phyloP scores from a whole-genome alignment of 768 basidiomycete species.

The Goffeauzyma gilvescens region DNA sequence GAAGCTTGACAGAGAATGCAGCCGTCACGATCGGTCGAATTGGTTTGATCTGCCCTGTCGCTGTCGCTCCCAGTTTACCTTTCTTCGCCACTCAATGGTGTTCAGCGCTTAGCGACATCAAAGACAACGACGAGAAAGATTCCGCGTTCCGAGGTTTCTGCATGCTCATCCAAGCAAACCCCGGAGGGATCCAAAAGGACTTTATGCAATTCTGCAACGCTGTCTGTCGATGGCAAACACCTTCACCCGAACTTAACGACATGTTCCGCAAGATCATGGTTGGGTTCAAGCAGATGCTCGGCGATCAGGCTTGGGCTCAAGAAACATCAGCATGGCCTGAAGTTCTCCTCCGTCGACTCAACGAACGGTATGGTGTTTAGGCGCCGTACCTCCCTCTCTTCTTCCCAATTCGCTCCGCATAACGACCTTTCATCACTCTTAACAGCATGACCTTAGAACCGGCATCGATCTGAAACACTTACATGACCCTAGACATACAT shows the following conservation, averaged over 20 bases:
- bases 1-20: slow-evolving; percentile 89
- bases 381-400: too few relatives aligned
- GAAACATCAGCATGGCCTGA: slow-evolving; percentile 71
- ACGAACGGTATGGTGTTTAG: slow-evolving; percentile 67
- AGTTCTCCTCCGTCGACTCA: slow-evolving; percentile 67
- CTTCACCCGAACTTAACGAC: slow-evolving; percentile 70
- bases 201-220: slow-evolving; percentile 97
- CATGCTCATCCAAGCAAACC: slow-evolving; percentile 84
- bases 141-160: slow-evolving; percentile 96
- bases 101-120: slow-evolving; percentile 88
- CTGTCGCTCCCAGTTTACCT: slow-evolving; percentile 72
- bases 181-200: slow-evolving; percentile 83
- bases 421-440: too few relatives aligned
- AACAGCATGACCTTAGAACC: too few relatives aligned
- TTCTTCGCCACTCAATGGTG: slow-evolving; percentile 95
- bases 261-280: slow-evolving; percentile 80
- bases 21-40: slow-evolving; percentile 95
- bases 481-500: too few relatives aligned
- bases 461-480: too few relatives aligned
- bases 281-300: slow-evolving; percentile 77
- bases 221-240: slow-evolving; percentile 82
- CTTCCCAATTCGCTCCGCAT: too few relatives aligned
- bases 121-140: slow-evolving; percentile 98
- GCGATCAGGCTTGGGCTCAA: slow-evolving; percentile 56
- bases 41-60: slow-evolving; percentile 70